A percentile compares a stretch with the other conserved stretches of the same genome.
Conservation (phyloP, 441 rosid genomes). For the Hura crepitans region DNA sequence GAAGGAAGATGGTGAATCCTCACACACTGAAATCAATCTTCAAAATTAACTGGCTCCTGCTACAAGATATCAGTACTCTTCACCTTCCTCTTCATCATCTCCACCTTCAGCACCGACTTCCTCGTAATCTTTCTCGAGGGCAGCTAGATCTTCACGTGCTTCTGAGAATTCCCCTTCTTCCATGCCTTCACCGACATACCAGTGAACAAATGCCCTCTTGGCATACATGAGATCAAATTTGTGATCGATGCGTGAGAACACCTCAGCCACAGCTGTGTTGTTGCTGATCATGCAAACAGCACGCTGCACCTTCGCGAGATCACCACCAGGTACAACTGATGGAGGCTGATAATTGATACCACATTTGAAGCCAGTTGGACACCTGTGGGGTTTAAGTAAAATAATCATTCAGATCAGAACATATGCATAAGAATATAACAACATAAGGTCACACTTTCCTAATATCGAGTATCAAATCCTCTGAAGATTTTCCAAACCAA, state of each 20-base stretch:
- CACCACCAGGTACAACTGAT: slow-evolving; percentile 84
- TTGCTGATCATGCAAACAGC: slow-evolving; percentile 97
- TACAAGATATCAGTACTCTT: slow-evolving; percentile 42
- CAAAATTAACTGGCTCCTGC: slow-evolving; percentile 8
- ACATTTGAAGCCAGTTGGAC: slow-evolving; percentile 92
- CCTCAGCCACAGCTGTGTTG: slow-evolving; percentile 94
- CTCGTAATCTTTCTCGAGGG: slow-evolving; percentile 90
- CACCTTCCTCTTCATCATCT: slow-evolving; percentile 75
- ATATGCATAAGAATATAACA: background rate
- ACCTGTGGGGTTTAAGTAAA: slow-evolving; percentile 41
- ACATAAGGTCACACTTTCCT: background rate
- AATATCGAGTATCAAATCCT: background rate
- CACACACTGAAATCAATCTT: slow-evolving; percentile 9
- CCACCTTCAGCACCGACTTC: slow-evolving; percentile 87
- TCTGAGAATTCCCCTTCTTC: slow-evolving; percentile 97
- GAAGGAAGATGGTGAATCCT: slow-evolving; percentile 15
- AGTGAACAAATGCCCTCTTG: slow-evolving; percentile 90
- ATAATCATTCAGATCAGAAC: slow-evolving; percentile 1
- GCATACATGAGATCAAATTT: slow-evolving; percentile 92
- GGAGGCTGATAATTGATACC: slow-evolving; percentile 94
- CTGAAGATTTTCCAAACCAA: background rate
- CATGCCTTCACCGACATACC: slow-evolving; percentile 97
- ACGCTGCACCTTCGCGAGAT: slow-evolving; percentile 84
- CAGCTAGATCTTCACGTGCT: slow-evolving; percentile 91
- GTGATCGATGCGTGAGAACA: slow-evolving; percentile 77